Conservation (phyloP, 352 stramenopile species). For the Pythium sukuiense region DNA sequence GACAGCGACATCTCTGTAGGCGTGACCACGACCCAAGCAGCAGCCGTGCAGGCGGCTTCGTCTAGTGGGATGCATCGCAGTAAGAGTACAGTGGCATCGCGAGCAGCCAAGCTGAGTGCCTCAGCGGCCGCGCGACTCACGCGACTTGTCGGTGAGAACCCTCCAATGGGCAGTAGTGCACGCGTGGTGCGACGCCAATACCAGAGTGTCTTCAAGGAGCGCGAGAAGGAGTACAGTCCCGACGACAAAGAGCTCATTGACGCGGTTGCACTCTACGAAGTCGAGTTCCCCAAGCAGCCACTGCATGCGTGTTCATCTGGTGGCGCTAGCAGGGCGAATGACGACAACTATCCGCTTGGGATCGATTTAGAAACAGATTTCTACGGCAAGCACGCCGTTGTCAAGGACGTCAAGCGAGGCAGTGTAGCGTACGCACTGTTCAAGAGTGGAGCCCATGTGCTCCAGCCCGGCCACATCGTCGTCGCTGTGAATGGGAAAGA, state of each 20-base stretch:
- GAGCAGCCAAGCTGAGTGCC: slow-evolving; percentile 16
- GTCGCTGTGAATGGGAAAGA: slow-evolving; percentile 52
- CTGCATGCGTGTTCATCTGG: background rate
- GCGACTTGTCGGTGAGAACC: slow-evolving; percentile 41
- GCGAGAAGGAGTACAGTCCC: slow-evolving; percentile 25
- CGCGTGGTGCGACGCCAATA: slow-evolving; percentile 47
- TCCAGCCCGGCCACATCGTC: slow-evolving; percentile 44
- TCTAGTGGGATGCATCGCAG: background rate
- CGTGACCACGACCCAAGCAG: background rate
- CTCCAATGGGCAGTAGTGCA: slow-evolving; percentile 30
- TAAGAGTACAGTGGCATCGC: background rate
- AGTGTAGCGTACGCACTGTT: slow-evolving; percentile 36
- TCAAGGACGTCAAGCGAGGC: slow-evolving; percentile 39
- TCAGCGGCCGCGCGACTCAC: slow-evolving; percentile 25
- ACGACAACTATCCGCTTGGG: slow-evolving; percentile 31
- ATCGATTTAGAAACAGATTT: slow-evolving; percentile 66
- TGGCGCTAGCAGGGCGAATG: background rate
- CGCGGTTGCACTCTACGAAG: slow-evolving; percentile 47
- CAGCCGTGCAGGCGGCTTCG: background rate
- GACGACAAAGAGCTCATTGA: slow-evolving; percentile 37
- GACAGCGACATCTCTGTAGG: background rate
- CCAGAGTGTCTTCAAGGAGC: slow-evolving; percentile 40
- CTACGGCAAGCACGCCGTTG: slow-evolving; percentile 46
- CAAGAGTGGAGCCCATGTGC: slow-evolving; percentile 9
- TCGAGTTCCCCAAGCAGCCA: slow-evolving; percentile 46